Percentiles rank a stretch among this genome's conserved stretches.
These are phyloP conservation scores for Saussurea involucrata DNA, from an alignment of 129 eudicot genomes.

Conservation along the genomic window DNA sequence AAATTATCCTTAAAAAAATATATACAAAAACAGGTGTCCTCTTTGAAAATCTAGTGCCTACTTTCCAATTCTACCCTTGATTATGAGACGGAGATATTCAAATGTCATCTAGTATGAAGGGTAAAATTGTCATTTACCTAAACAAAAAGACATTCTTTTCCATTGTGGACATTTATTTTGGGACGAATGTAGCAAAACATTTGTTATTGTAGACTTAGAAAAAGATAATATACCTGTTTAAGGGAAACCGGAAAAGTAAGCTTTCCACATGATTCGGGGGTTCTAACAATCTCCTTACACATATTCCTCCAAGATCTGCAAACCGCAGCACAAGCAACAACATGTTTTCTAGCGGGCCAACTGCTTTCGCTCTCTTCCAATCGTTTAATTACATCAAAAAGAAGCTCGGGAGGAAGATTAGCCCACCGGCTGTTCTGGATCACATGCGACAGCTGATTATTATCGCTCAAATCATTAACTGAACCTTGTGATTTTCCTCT, in stretches of 20 bases:
- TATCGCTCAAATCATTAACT: constrained; percentile 32
- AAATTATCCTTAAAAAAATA: neutral
- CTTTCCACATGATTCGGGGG: constrained; percentile 76
- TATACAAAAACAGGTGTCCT: neutral
- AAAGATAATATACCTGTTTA: constrained; percentile 56
- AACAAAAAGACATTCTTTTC: neutral
- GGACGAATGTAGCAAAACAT: neutral
- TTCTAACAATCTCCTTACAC: constrained; percentile 82
- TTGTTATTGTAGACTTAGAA: neutral
- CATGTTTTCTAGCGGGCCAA: constrained; percentile 49
- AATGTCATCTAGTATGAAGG: neutral
- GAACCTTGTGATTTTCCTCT: constrained; percentile 49
- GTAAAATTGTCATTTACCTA: neutral
- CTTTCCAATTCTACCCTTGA: neutral
- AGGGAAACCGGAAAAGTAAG: constrained; percentile 81
- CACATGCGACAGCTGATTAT: constrained; percentile 18
- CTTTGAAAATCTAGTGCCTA: neutral
- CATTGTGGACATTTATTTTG: neutral
- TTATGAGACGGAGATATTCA: neutral
- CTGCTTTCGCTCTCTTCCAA: constrained; percentile 44
- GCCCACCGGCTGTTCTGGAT: constrained; percentile 48
- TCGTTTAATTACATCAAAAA: constrained; percentile 36
- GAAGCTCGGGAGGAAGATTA: constrained; percentile 41
- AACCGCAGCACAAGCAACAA: constrained; percentile 75
- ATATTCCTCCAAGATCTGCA: constrained; percentile 82